These are phyloP conservation scores for Trifolium pratense DNA, from an alignment of 306 rosid species.

Conservation along the genomic window DNA sequence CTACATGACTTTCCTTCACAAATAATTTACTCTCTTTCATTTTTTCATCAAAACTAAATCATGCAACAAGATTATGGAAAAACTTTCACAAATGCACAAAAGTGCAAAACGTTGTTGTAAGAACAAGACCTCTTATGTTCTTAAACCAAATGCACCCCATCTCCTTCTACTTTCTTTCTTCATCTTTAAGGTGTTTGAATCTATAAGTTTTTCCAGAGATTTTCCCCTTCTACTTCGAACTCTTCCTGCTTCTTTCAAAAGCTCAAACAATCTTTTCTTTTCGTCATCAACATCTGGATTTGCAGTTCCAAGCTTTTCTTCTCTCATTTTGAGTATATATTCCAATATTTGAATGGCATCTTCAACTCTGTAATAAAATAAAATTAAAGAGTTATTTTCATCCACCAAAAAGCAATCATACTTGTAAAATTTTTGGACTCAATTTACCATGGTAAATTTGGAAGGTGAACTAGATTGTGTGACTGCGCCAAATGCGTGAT, in stretches of 20 bases:
- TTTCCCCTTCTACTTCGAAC: constrained; percentile 61
- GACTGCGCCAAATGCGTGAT: not conserved
- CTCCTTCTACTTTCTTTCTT: constrained; percentile 47
- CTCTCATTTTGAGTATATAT: constrained; percentile 74
- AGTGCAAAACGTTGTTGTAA: not conserved
- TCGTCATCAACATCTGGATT: constrained; percentile 91
- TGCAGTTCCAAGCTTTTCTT: constrained; percentile 94
- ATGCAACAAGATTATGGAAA: not conserved
- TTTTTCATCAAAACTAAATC: not conserved
- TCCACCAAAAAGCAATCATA: no score
- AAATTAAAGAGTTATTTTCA: no score
- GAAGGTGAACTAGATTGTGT: not conserved
- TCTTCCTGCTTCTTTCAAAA: constrained; percentile 82
- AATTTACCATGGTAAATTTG: no score
- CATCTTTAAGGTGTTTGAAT: constrained; percentile 59
- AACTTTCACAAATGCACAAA: constrained; percentile 4
- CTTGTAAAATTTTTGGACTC: not conserved
- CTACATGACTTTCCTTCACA: not conserved
- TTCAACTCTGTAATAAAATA: constrained; percentile 59
- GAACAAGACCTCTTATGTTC: constrained; percentile 32
- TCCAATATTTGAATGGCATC: constrained; percentile 89
- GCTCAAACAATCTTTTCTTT: constrained; percentile 70
- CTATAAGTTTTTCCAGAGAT: constrained; percentile 78
- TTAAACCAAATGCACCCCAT: constrained; percentile 39
- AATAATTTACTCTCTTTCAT: not conserved